Base-by-base conservation (phyloP, 1,284 basidiomycete species). In the Erythrobasidium hasegawianum region DNA sequence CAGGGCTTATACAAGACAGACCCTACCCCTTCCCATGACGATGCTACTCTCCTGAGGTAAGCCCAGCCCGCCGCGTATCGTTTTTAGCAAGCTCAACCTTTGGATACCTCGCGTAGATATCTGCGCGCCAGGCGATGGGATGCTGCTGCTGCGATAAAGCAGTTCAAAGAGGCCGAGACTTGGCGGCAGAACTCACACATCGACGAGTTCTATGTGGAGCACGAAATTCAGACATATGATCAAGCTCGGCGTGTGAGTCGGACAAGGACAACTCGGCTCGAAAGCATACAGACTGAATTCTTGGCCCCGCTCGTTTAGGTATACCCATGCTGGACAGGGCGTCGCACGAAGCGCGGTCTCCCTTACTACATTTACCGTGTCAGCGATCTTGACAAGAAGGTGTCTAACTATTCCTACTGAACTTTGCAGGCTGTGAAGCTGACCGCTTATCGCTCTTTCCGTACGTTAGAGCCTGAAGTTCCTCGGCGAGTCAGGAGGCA, bases 281-380 rank as follows among this genome's bases (percentile, higher is more conserved):
- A n/a, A n/a, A n/a, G n/a, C n/a, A n/a, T n/a, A n/a, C n/a, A n/a
- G n/a, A n/a, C n/a, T n/a, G n/a, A n/a, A n/a, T n/a, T n/a, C n/a
- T n/a, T n/a, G n/a, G n/a, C n/a, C n/a, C n/a, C n/a, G n/a, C n/a
- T n/a, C n/a, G n/a, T n/a, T 33, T 47, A 64, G 62, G 55, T 57
- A 4, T 65, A 65, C 38, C 62, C 62, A 26, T 50, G 55, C 38
- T 65, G 62, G 62, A 65, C 62, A n/a, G 62, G 62, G 11, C 41
- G 62, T n/a, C 56, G 62, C 18, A 65, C 62, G 20, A 50, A 50
- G 45, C 47, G 47, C 24, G 62, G 62, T 14, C 13, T 50, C 18
- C 62, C 62, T 8, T 65, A 57, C 39, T 65, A 65, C 56, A 53
- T 65, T 41, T 65, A 65, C 26, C 57, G 53, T 16, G 62, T 65